Base-by-base conservation (phyloP, 441 rosid genomes). In the Pelargonium citronellum region DNA sequence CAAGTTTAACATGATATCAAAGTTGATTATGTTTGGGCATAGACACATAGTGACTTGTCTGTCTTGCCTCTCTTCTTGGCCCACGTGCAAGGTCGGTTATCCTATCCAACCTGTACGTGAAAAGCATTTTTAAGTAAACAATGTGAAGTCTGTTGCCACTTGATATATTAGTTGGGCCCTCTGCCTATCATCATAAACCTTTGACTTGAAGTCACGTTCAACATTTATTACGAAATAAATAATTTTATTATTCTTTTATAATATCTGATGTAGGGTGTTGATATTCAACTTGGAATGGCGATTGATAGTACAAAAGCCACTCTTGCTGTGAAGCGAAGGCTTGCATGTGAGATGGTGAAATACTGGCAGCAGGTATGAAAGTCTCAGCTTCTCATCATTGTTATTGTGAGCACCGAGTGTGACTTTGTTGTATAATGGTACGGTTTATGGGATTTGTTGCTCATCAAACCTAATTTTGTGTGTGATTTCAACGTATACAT, bases 331-430 rank as follows among this genome's bases (percentile, higher is more conserved):
- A 95, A 95, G 82, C 84, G 99, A 74, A 85, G 99, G 82, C 99
- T 95, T 82, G 96, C 99, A 47, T 95, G 99, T 77, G 99, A 95
- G 89, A 95, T 91, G 95, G 94, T 92, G 15, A 95, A 92, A 80
- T 92, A 88, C 69, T 95, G 99, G 99, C 98, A 92, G 87, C 98
- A 95, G 97, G 98, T 95, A 81, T 67, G 64, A 44, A 61, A 69
- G 0, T 20, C 55, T 8, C 4, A 9, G 5, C 22, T 53, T 51
- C 15, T 39, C 60, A 5, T 27, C 43, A 6, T 62, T 5, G 10
- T 19, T 55, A 57, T 16, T 19, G 34, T 20, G 9, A 20, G 34
- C 64, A 58, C 1, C 62, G 0, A 57, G 20, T 0, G 7, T 19
- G 64, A 6, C 20, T 58, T 19, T 58, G 34, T 20, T 19, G 64